Percentiles rank a stretch among this genome's conserved stretches.
phyloP scores from a whole-genome alignment of 306 rosid species.

The Comarum palustre region DNA sequence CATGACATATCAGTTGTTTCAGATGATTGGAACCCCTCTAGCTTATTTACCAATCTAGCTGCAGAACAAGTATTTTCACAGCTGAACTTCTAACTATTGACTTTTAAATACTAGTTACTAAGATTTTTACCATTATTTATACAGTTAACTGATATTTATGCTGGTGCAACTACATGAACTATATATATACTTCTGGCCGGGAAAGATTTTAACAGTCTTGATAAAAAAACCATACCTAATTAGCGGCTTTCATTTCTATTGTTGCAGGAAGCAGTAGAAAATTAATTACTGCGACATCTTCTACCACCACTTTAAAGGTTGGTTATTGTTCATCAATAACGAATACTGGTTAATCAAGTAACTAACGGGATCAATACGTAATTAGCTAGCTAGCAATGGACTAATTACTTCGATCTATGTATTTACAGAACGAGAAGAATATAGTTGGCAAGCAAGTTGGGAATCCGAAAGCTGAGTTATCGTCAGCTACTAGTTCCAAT shows the following conservation, averaged over 20 bases:
- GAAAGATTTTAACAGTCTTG: neutral
- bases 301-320: conserved; percentile 54
- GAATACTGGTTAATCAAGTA: neutral
- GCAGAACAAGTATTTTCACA: neutral
- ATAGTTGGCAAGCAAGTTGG: conserved; percentile 8
- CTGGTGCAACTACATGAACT: neutral
- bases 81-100: conserved; percentile 16
- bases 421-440: conserved; percentile 44
- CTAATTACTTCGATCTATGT: conserved; percentile 1
- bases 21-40: conserved; percentile 8
- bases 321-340: conserved; percentile 25
- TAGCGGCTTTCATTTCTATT: conserved; percentile 38
- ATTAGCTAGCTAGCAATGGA: neutral
- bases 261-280: conserved; percentile 77
- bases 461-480: conserved; percentile 26
- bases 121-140: no score
- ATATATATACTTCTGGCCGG: neutral
- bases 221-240: neutral
- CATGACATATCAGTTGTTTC: conserved; percentile 5
- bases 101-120: neutral
- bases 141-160: no score
- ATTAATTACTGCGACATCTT: conserved; percentile 44
- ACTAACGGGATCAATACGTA: neutral
- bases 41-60: neutral
- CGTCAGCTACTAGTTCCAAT: conserved; percentile 14